These are phyloP conservation scores for Aegle marmelos DNA, from an alignment of 345 rosid species.

Conservation along the genomic window DNA sequence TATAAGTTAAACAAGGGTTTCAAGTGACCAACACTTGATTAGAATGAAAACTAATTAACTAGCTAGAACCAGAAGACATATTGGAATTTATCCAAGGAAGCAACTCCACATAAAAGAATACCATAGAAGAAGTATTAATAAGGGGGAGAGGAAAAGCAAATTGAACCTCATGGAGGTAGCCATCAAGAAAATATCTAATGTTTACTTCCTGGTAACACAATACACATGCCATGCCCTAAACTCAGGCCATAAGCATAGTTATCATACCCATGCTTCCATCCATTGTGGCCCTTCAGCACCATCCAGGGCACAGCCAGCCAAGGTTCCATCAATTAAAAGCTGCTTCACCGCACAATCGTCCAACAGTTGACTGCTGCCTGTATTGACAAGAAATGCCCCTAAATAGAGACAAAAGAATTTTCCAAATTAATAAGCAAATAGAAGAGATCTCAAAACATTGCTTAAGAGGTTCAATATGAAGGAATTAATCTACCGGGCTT, in stretches of 20 bases:
- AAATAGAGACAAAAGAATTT: not conserved
- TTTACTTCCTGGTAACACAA: not conserved
- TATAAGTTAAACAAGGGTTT: not conserved
- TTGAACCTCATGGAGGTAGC: not conserved
- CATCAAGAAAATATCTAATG: not conserved
- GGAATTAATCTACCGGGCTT: slow-evolving; percentile 66
- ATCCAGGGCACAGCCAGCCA: slow-evolving; percentile 97
- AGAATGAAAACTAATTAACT: not conserved
- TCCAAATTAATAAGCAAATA: not conserved
- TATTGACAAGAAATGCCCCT: slow-evolving; percentile 99
- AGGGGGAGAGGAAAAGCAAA: not conserved
- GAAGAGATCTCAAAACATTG: slow-evolving; percentile 2
- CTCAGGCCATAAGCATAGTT: slow-evolving; percentile 14
- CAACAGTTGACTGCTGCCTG: slow-evolving; percentile 90
- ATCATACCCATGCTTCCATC: slow-evolving; percentile 99
- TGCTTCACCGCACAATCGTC: slow-evolving; percentile 95
- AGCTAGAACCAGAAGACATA: not conserved
- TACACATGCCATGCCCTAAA: slow-evolving; percentile 1
- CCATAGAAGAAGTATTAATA: not conserved
- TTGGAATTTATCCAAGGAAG: slow-evolving; percentile 2
- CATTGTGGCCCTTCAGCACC: slow-evolving; percentile 99
- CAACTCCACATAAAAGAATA: not conserved
- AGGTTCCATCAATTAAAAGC: slow-evolving; percentile 88
- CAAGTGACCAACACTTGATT: not conserved
- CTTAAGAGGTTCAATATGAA: not conserved